A percentile compares a stretch with the other conserved stretches of the same genome.
phyloP scores from a whole-genome alignment of 2,329 filamentous ascomycete genomes.

The Cercospora sp. region DNA sequence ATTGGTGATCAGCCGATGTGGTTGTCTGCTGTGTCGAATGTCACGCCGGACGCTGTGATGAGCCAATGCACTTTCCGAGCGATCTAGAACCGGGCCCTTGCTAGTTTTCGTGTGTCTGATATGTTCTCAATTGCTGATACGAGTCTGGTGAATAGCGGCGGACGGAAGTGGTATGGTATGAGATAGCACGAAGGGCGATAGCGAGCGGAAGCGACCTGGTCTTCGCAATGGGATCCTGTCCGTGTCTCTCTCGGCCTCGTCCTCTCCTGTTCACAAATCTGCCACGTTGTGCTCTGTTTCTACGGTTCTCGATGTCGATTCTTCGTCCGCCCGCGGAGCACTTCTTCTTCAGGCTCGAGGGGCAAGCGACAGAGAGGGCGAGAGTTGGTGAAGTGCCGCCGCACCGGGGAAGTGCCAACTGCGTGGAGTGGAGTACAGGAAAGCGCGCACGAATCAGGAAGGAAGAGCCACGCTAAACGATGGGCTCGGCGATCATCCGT shows the following conservation, averaged over 20 bases:
- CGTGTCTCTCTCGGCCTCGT: not conserved
- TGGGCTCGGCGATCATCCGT: slow-evolving; percentile 7
- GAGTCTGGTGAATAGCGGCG: not conserved
- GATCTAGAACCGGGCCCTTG: not conserved
- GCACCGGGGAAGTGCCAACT: slow-evolving; percentile 4
- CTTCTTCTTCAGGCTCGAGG: not conserved
- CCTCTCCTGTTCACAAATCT: not conserved
- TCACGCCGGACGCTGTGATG: not conserved
- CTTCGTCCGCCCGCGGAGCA: not conserved
- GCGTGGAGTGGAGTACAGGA: slow-evolving; percentile 8
- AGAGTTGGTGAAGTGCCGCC: slow-evolving; percentile 5
- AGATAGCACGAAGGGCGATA: slow-evolving; percentile 4
- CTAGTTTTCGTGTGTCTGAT: not conserved
- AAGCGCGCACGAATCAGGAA: slow-evolving; percentile 1
- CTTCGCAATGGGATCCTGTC: slow-evolving; percentile 5
- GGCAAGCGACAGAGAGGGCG: not conserved
- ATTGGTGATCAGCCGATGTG: not conserved
- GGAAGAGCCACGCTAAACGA: slow-evolving; percentile 6
- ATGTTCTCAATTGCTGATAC: not conserved
- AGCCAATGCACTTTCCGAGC: not conserved
- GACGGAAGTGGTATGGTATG: not conserved
- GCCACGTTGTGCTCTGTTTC: not conserved
- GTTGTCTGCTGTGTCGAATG: not conserved
- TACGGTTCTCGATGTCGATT: not conserved
- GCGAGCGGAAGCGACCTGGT: slow-evolving; percentile 12